Evolutionary conservation across 192 early-diverging fungal species (phyloP), one percentile per base, ranked within the genome.

Genomic region (Coemansia sp.): DNA sequence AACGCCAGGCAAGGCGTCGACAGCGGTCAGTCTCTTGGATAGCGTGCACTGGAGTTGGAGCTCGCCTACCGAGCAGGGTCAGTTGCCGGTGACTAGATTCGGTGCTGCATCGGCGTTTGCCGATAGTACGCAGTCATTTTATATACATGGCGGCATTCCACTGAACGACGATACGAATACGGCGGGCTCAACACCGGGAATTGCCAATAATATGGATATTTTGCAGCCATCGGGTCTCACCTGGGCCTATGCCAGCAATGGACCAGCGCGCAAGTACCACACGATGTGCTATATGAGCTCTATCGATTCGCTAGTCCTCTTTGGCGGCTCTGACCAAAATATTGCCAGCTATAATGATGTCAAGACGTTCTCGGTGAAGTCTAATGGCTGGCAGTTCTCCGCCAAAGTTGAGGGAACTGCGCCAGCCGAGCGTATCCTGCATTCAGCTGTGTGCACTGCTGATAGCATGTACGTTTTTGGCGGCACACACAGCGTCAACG

Each of bases 391-490:
- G 91, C 68, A 78, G 69, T 77, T 87, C 35, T 44, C 80, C 50
- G 61, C 80, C 46, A 72, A 75, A 5, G 57, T 85, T 55, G 26
- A 57, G 17, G 86, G 73, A 35, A 75, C 74, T 50, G 83, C 83
- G 23, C 90, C 55, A 73, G 82, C 64, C 71, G 74, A 87, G 49
- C 84, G 91, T 10, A 74, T 86, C 17, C 59, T 88, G 58, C 91
- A 91, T 40, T 85, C 90, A 0, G 88, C 91, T 3, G 87, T 88
- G 2, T 93, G 91, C 67, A 50, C 87, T 10, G 64, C 87, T 26
- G 81, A 91, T 62, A 85, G 82, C 23, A 91, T 91, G 88, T 85
- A 90, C 63, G 84, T 93, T 52, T 93, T 87, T 76, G 91, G 91
- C 76, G 84, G 84, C 14, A 21, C 70, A 19, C 64, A 74, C 52